A percentile compares a stretch with the other conserved stretches of the same genome.
phyloP scores from a whole-genome alignment of 2,329 filamentous ascomycete species.

The Exophiala viscosa region DNA sequence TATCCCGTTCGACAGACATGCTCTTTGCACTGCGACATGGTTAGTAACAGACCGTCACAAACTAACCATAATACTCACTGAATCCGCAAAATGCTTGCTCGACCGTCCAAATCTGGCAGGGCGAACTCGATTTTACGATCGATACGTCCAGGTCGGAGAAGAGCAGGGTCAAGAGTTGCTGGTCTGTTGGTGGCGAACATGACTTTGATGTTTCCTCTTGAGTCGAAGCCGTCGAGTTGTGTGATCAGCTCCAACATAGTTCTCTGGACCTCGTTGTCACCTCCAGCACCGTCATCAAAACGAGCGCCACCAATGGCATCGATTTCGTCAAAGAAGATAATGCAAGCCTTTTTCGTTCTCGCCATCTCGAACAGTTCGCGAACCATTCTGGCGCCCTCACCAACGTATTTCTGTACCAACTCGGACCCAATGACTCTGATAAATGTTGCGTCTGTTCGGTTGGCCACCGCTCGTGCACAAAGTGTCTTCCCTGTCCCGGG shows the following conservation, averaged over 20 bases:
- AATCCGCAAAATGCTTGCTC: conserved; percentile 95
- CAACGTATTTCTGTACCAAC: conserved; percentile 97
- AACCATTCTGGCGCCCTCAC: conserved; percentile 97
- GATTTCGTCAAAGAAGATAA: conserved; percentile 99
- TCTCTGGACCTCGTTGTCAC: conserved; percentile 95
- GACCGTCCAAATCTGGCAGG: conserved; percentile 90
- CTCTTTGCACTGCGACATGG: conserved; percentile 71
- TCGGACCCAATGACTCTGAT: conserved; percentile 98
- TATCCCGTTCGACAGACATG: conserved; percentile 98
- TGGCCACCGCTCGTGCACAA: conserved; percentile 93
- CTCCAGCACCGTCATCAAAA: conserved; percentile 93
- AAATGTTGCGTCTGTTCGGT: conserved; percentile 96
- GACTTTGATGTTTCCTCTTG: conserved; percentile 96
- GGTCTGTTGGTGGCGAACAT: conserved; percentile 99
- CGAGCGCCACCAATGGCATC: conserved; percentile 93
- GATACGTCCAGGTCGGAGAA: conserved; percentile 96
- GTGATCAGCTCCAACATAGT: conserved; percentile 98
- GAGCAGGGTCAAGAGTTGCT: conserved; percentile 89
- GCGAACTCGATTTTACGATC: conserved; percentile 99
- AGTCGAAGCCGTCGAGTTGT: conserved; percentile 93
- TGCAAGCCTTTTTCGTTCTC: conserved; percentile 97
- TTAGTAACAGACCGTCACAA: background rate
- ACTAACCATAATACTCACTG: conserved; percentile 3
- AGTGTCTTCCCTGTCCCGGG: conserved; percentile 99
- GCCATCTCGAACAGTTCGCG: conserved; percentile 99